A percentile compares a stretch with the other conserved stretches of the same genome.
phyloP scores from a whole-genome alignment of 1,284 basidiomycete species.

The Chiua sp. region DNA sequence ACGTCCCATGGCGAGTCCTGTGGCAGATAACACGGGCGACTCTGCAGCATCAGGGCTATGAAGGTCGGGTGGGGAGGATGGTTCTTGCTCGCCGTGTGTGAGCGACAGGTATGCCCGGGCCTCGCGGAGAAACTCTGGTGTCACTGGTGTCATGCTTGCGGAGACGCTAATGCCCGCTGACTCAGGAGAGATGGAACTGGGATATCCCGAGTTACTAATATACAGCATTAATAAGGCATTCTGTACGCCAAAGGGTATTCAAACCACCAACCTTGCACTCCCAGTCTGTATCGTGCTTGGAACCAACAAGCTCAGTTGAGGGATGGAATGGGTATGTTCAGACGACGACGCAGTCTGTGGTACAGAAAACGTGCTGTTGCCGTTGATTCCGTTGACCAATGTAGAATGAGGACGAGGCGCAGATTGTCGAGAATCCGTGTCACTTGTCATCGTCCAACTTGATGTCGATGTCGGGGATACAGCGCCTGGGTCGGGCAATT shows the following conservation, averaged over 20 bases:
- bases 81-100: constrained; percentile 26
- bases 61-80: constrained; percentile 10
- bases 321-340: constrained; percentile 18
- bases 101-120: constrained; percentile 38
- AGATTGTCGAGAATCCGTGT: constrained; percentile 24
- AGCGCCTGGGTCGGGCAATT: constrained; percentile 30
- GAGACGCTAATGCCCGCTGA: constrained; percentile 39
- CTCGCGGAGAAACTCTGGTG: constrained; percentile 40
- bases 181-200: constrained; percentile 40
- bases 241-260: constrained; percentile 2
- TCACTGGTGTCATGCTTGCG: constrained; percentile 37
- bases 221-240: constrained; percentile 2
- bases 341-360: constrained; percentile 11
- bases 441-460: constrained; percentile 38
- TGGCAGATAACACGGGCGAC: constrained; percentile 38
- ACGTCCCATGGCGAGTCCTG: constrained; percentile 32
- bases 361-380: constrained; percentile 10
- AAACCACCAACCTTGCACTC: constrained; percentile 21
- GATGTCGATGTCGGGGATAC: constrained; percentile 33
- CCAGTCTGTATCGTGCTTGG: constrained; percentile 20
- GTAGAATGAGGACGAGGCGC: constrained; percentile 10
- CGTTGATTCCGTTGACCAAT: constrained; percentile 16
- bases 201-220: constrained; percentile 31
- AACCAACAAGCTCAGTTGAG: constrained; percentile 37
- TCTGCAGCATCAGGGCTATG: constrained; percentile 30